Conservation (phyloP, 164 flowering plant genomes). For the Kingdonia uniflora region DNA sequence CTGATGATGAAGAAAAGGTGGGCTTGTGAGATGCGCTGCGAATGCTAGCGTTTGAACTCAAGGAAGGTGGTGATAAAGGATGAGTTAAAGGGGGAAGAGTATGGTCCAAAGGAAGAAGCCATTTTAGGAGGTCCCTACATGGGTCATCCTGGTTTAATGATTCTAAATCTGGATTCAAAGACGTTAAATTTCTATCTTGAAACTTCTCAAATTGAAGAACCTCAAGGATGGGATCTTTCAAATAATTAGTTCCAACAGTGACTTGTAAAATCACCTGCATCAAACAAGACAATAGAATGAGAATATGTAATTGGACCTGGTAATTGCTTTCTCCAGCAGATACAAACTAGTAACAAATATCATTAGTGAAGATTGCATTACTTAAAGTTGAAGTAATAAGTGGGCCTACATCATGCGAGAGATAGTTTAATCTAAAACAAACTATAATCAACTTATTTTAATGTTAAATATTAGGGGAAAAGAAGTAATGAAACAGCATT, state of each 20-base stretch:
- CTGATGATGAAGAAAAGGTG: slow-evolving; percentile 39
- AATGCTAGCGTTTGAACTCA: slow-evolving; percentile 39
- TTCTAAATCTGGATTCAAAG: slow-evolving; percentile 18
- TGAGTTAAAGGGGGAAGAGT: slow-evolving; percentile 47
- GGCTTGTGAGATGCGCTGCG: slow-evolving; percentile 43
- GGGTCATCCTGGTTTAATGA: slow-evolving; percentile 40
- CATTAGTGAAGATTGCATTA: too few species aligned
- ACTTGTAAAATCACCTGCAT: slow-evolving; percentile 94
- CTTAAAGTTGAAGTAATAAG: too few species aligned
- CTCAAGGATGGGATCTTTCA: slow-evolving; percentile 72
- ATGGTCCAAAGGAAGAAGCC: slow-evolving; percentile 89
- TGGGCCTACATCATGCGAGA: too few species aligned
- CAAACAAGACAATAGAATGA: slow-evolving; percentile 40
- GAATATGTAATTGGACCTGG: slow-evolving; percentile 13
- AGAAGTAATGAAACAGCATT: too few species aligned
- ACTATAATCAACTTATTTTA: too few species aligned
- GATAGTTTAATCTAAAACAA: too few species aligned
- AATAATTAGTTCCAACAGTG: slow-evolving; percentile 57
- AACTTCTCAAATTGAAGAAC: slow-evolving; percentile 90
- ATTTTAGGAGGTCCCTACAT: slow-evolving; percentile 68
- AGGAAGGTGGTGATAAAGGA: slow-evolving; percentile 55
- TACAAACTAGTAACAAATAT: too few species aligned
- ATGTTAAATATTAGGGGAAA: too few species aligned
- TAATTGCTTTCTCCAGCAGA: too few species aligned
- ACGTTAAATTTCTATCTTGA: slow-evolving; percentile 23